Base-by-base conservation (phyloP, 2,329 filamentous ascomycete species). In the Microcyclospora pomicola region DNA sequence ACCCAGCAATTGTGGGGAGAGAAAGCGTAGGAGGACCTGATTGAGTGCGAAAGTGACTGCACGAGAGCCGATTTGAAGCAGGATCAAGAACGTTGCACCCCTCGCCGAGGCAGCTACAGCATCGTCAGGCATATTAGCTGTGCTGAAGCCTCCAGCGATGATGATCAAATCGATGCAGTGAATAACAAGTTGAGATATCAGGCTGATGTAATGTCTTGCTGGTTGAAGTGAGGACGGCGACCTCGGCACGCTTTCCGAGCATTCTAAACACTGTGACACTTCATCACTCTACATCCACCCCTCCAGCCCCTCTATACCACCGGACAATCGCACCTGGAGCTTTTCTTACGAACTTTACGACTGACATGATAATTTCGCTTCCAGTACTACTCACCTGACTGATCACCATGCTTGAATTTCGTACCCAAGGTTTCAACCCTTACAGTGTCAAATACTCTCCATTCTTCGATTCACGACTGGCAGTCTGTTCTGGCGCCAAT, bases 371-470 rank as follows among this genome's bases (percentile, higher is more conserved):
- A 24, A 24, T 24, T 24, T 4, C 19, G 19, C 19, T 4, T 24
- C 7, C 19, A 24, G 4, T 24, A 4, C 4, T 24, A 5, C 19
- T 24, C 9, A 27, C 11, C 19, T 19, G 9, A n/a, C 32, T 29
- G 15, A 14, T 37, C 52, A 66, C 46, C 38, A 95, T 96, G 86
- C 79, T 96, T 52, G 86, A 95, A 64, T 96, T 83, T 65, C 81
- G 83, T 47, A 96, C 91, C 15, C 73, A 84, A 58, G 91, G 91
- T 54, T 96, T 77, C 72, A 94, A 96, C 62, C 87, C 87, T 53
- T 95, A 93, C 65, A 84, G 83, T 50, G 86, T 95, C 62, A 94
- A 95, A 65, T 98, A 96, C 70, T 96, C 88, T 39, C 91, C 91
- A 6, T 98, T 95, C 68, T 93, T 92, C 67, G 91, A 96, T 66